These are phyloP conservation scores for Paecilomyces dactylethromorphus DNA, from an alignment of 2,329 filamentous ascomycete species.

Conservation along the genomic window DNA sequence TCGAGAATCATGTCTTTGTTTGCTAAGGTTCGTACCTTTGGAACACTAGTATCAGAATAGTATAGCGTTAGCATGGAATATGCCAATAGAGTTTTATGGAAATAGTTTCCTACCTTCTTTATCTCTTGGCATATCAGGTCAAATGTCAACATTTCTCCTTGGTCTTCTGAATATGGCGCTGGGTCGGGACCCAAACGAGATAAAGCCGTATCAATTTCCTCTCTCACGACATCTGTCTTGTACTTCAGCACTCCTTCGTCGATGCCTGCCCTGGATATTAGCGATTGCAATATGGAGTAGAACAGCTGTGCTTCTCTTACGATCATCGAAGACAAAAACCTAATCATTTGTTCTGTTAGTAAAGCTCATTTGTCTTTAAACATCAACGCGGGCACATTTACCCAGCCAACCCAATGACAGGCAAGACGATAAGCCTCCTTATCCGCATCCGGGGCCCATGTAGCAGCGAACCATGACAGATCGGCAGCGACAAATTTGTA, in stretches of 20 bases:
- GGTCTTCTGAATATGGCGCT: background rate
- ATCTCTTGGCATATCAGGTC: background rate
- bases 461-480: background rate
- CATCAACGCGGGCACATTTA: background rate
- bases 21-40: background rate
- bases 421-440: background rate
- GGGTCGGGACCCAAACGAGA: background rate
- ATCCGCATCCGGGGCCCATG: background rate
- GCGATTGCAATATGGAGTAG: background rate
- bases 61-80: background rate
- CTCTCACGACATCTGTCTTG: background rate
- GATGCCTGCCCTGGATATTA: background rate
- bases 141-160: background rate
- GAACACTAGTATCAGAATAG: background rate
- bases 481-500: background rate
- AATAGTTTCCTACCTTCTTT: background rate
- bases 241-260: background rate
- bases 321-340: background rate
- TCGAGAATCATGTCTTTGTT: background rate
- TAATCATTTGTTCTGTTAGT: background rate
- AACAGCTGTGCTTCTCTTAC: background rate
- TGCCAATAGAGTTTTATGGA: background rate
- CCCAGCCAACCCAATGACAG: background rate
- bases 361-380: background rate
- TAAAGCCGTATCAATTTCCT: background rate